Evolutionary conservation across 2,329 filamentous ascomycete species (phyloP), one percentile per base, ranked within the genome.

Genomic region (Verticillium zaregamsianum): DNA sequence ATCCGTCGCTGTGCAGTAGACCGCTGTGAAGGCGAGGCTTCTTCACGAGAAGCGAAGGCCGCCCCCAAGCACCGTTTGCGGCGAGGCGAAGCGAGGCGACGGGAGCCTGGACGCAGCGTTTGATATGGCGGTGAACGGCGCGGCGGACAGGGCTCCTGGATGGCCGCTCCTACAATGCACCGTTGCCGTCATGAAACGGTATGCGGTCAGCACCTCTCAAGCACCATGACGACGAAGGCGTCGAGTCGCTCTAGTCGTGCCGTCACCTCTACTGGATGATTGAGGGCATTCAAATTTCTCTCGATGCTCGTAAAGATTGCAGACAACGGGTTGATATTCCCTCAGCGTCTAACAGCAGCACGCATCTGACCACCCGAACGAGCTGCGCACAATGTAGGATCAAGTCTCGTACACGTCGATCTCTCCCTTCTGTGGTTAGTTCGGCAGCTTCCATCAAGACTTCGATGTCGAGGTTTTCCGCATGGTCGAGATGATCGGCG

Each of bases 111-210:
- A 14, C 45, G 45, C 33, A 11, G 23, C 55, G 32, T 57, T 32
- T 20, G 32, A 57, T 23, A 17, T 57, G n/a, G 55, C 55, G 55
- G 55, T 57, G 55, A 57, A 32, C 55, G 55, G 55, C 37, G 55
- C 37, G 31, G 8, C 25, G 14, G 6, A 5, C n/a, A n/a, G n/a
- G n/a, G n/a, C n/a, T n/a, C n/a, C n/a, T n/a, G n/a, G n/a, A n/a
- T n/a, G 54, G 49, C 15, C 49, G 49, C 20, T 54, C 49, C 25
- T n/a, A 9, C 25, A 6, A 54, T 54, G 49, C 49, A 31, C 49
- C 49, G 31, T 55, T 20, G 28, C 54, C 54, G 25, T 33, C 54
- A 55, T 55, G 12, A 1, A 57, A 33, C 55, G 55, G n/a, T 33
- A 7, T 56, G 25, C 32, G 23, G 45, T 32, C 54, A 56, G 54